These are phyloP conservation scores for Aspergillus awamori DNA, from an alignment of 2,329 filamentous ascomycete species.

Conservation along the genomic window DNA sequence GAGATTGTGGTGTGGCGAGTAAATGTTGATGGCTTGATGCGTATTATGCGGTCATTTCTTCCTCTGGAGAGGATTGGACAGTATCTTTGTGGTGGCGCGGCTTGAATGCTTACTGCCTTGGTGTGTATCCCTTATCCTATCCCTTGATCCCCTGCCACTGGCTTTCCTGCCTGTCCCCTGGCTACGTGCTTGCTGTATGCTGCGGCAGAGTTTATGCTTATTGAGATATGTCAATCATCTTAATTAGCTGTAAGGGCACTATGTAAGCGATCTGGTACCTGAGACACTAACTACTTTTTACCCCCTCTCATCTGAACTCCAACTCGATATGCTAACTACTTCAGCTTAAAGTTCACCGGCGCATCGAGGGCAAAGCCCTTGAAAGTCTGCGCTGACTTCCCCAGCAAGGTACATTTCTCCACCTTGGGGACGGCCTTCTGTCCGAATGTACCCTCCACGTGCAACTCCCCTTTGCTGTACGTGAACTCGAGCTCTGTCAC, in stretches of 20 bases:
- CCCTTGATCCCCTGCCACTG: not conserved
- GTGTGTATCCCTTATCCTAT: not conserved
- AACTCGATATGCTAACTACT: not conserved
- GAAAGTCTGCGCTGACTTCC: slow-evolving; percentile 28
- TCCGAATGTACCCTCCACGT: slow-evolving; percentile 34
- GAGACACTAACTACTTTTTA: too few species aligned
- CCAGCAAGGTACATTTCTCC: slow-evolving; percentile 38
- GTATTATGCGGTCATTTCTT: too few species aligned
- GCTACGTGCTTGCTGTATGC: not conserved
- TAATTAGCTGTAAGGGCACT: not conserved
- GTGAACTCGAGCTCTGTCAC: slow-evolving; percentile 63
- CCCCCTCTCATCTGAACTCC: too few species aligned
- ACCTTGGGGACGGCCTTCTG: slow-evolving; percentile 32
- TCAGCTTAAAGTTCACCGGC: slow-evolving; percentile 19
- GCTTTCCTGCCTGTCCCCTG: too few species aligned
- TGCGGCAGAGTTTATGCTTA: not conserved
- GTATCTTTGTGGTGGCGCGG: not conserved
- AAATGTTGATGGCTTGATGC: not conserved
- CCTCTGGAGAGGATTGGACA: not conserved
- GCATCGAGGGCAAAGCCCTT: slow-evolving; percentile 20
- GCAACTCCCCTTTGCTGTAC: slow-evolving; percentile 55
- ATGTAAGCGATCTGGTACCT: too few species aligned
- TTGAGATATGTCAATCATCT: not conserved
- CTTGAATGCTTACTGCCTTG: too few species aligned
- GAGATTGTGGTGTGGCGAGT: not conserved